Conservation (phyloP, 768 basidiomycete species). For the Russula lepida region DNA sequence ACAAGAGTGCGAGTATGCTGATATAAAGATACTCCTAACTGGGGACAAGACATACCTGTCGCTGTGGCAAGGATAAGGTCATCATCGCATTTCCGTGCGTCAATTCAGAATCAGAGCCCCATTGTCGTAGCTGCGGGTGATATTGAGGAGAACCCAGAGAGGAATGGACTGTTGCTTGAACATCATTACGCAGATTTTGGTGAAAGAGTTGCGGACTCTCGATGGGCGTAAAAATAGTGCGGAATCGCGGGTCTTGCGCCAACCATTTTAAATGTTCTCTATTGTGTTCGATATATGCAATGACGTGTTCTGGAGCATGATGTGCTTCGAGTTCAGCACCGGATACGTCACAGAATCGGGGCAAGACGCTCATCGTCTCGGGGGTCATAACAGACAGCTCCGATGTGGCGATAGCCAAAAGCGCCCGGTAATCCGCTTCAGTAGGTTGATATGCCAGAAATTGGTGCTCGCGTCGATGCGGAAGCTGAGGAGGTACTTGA, state of each 20-base stretch:
- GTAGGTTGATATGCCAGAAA: background rate
- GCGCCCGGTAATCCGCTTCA: slow-evolving; percentile 1
- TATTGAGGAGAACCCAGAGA: background rate
- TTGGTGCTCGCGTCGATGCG: background rate
- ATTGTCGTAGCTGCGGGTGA: slow-evolving; percentile 8
- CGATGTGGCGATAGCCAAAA: background rate
- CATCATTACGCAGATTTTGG: background rate
- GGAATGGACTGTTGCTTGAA: background rate
- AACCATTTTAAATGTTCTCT: background rate
- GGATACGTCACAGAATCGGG: background rate
- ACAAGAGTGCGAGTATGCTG: background rate
- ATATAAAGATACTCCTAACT: background rate
- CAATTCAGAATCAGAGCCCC: background rate
- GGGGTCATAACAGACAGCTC: background rate
- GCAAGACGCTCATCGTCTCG: background rate
- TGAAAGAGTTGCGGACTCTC: background rate
- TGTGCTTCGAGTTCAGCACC: background rate
- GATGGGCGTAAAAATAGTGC: background rate
- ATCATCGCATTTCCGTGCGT: background rate
- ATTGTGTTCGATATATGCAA: background rate
- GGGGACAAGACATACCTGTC: slow-evolving; percentile 3
- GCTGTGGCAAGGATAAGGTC: background rate
- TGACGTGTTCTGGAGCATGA: background rate
- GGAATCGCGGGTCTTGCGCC: background rate
- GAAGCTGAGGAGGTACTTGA: background rate